A percentile compares a stretch with the other conserved stretches of the same genome.
These are phyloP conservation scores for Sugiyamaella novakii DNA, from an alignment of 1,139 yeast genomes.

Conservation along the genomic window DNA sequence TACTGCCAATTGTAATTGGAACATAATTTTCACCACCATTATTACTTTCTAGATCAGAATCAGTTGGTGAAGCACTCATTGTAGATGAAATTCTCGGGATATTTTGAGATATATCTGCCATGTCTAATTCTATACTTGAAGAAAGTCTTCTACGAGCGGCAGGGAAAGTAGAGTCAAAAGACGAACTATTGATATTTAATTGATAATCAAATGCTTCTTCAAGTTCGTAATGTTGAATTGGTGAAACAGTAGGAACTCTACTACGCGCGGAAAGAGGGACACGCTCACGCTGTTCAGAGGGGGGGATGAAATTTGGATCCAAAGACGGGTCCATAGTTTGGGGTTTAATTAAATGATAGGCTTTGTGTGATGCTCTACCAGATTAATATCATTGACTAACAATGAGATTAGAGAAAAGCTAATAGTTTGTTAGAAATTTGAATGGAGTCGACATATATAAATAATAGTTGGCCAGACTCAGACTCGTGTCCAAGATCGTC, in stretches of 20 bases:
- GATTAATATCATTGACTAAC: too few species aligned
- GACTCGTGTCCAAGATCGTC: too few species aligned
- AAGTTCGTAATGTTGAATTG: slow-evolving; percentile 72
- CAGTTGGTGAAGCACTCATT: slow-evolving; percentile 28
- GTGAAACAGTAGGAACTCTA: slow-evolving; percentile 72
- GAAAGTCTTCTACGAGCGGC: slow-evolving; percentile 44
- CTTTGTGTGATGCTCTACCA: too few species aligned
- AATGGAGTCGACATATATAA: too few species aligned
- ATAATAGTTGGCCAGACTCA: too few species aligned
- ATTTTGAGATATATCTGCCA: slow-evolving; percentile 25
- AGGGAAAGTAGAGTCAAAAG: slow-evolving; percentile 3
- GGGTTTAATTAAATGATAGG: too few species aligned
- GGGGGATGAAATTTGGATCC: slow-evolving; percentile 46
- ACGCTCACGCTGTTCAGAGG: slow-evolving; percentile 36
- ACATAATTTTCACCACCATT: background rate
- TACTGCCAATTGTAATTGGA: background rate
- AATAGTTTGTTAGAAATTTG: too few species aligned
- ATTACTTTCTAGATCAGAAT: slow-evolving; percentile 17
- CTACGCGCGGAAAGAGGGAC: slow-evolving; percentile 69
- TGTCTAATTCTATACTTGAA: slow-evolving; percentile 20
- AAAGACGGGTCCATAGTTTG: slow-evolving; percentile 43
- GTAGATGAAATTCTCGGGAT: slow-evolving; percentile 30
- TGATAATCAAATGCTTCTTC: slow-evolving; percentile 70
- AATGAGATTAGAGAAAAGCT: too few species aligned
- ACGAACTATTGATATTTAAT: slow-evolving; percentile 3